Conservation (phyloP, 495 filamentous ascomycete genomes). For the Aspergillus heteromorphus region DNA sequence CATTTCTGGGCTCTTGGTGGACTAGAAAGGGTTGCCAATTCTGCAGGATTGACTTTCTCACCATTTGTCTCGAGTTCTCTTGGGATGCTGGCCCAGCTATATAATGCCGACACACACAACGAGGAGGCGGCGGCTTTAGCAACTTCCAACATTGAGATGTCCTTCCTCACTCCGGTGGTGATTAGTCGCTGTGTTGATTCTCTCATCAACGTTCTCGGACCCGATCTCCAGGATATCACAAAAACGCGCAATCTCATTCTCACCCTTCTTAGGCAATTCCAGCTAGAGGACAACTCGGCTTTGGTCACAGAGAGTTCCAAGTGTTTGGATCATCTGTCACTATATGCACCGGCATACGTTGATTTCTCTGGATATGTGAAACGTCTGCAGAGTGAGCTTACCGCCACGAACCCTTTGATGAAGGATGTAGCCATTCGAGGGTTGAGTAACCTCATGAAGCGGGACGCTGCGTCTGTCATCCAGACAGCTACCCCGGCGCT, state of each 20-base stretch:
- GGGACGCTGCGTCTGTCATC: slow-evolving; percentile 76
- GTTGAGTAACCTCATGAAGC: slow-evolving; percentile 90
- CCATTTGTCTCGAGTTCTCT: slow-evolving; percentile 83
- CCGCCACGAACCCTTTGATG: slow-evolving; percentile 59
- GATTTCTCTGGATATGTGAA: slow-evolving; percentile 79
- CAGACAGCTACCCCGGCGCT: slow-evolving; percentile 65
- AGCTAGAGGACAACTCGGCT: slow-evolving; percentile 67
- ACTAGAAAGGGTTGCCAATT: slow-evolving; percentile 80
- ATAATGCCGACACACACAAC: slow-evolving; percentile 86
- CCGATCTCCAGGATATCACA: slow-evolving; percentile 88
- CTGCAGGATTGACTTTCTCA: slow-evolving; percentile 87
- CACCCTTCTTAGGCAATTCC: slow-evolving; percentile 77
- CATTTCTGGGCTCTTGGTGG: slow-evolving; percentile 95
- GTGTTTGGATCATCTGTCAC: slow-evolving; percentile 84
- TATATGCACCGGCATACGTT: slow-evolving; percentile 86
- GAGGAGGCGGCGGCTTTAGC: slow-evolving; percentile 69
- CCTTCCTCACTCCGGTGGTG: slow-evolving; percentile 71
- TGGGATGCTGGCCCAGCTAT: slow-evolving; percentile 88
- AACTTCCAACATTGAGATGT: slow-evolving; percentile 84
- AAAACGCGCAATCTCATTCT: slow-evolving; percentile 89
- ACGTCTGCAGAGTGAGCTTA: slow-evolving; percentile 69
- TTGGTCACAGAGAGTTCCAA: slow-evolving; percentile 70
- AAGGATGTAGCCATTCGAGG: slow-evolving; percentile 80
- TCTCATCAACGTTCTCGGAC: slow-evolving; percentile 90
- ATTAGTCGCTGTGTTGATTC: slow-evolving; percentile 90